Conservation (phyloP, 768 basidiomycete species). For the Gloeostereum incarnatum region DNA sequence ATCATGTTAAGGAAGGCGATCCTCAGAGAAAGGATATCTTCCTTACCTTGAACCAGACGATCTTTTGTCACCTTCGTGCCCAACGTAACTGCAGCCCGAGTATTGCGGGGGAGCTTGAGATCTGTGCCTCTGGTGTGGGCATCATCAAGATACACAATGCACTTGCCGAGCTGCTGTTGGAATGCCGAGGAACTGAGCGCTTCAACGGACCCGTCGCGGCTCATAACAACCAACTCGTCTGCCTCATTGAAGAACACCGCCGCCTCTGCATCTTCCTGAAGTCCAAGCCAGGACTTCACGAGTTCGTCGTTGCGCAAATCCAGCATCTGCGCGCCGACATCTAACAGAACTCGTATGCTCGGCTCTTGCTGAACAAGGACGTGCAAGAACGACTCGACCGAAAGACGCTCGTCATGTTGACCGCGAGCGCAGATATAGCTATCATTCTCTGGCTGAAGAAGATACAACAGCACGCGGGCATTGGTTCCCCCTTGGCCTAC, state of each 20-base stretch:
- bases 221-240: conserved; percentile 25
- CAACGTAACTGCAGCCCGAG: conserved; percentile 36
- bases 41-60: conserved; percentile 16
- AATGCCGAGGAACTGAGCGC: conserved; percentile 27
- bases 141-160: conserved; percentile 43
- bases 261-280: conserved; percentile 19
- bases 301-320: conserved; percentile 35
- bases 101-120: conserved; percentile 33
- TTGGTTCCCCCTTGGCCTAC: conserved; percentile 34
- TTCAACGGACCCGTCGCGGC: conserved; percentile 23
- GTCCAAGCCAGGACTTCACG: conserved; percentile 28
- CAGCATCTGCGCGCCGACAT: conserved; percentile 50
- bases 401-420: conserved; percentile 12
- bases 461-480: conserved; percentile 29
- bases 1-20: not conserved
- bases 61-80: conserved; percentile 45
- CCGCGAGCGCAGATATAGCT: conserved; percentile 19
- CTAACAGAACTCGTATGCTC: conserved; percentile 35
- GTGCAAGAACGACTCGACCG: conserved; percentile 17
- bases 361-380: conserved; percentile 24
- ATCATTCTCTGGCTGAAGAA: conserved; percentile 32
- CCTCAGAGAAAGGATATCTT: not conserved
- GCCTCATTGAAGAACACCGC: conserved; percentile 32
- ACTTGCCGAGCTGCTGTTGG: conserved; percentile 22
- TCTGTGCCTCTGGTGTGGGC: conserved; percentile 46